Conservation (phyloP, 2,329 filamentous ascomycete species). For the Alternaria longipes region DNA sequence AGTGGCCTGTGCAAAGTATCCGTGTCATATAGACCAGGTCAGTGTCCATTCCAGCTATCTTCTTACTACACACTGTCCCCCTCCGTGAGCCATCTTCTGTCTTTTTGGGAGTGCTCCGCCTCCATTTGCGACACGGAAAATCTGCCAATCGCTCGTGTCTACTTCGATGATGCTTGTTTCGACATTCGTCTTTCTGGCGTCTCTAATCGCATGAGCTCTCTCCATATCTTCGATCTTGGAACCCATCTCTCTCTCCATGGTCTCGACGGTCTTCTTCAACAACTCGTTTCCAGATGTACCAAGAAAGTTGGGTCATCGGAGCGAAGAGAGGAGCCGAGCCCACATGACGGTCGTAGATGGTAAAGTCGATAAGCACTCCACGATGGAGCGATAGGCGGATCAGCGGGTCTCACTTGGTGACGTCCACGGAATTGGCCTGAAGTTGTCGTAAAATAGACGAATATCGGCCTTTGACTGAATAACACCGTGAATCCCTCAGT, state of each 20-base stretch:
- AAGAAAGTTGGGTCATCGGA: not conserved
- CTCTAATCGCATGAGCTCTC: not conserved
- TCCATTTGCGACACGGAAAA: not conserved
- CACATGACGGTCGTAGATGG: constrained; percentile 3
- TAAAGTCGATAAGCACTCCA: constrained; percentile 5
- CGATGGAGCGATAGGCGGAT: constrained; percentile 1
- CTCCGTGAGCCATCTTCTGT: not conserved
- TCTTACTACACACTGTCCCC: not conserved
- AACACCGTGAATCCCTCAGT: no score
- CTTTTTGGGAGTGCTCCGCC: not conserved
- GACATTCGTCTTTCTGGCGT: not conserved
- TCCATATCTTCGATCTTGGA: not conserved
- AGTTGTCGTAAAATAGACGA: constrained; percentile 1
- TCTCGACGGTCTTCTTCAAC: not conserved
- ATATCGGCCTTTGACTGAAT: not conserved
- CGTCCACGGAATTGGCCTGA: not conserved
- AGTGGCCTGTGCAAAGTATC: not conserved
- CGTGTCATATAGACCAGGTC: not conserved
- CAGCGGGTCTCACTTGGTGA: not conserved
- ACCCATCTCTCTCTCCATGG: not conserved
- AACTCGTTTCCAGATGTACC: not conserved
- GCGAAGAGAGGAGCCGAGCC: constrained; percentile 3
- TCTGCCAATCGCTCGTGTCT: not conserved
- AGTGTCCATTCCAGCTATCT: not conserved
- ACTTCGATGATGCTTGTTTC: not conserved